Evolutionary conservation across 805 yeast genomes (phyloP).

Genomic region (Saccharomycopsis oosterbeekiorum): DNA sequence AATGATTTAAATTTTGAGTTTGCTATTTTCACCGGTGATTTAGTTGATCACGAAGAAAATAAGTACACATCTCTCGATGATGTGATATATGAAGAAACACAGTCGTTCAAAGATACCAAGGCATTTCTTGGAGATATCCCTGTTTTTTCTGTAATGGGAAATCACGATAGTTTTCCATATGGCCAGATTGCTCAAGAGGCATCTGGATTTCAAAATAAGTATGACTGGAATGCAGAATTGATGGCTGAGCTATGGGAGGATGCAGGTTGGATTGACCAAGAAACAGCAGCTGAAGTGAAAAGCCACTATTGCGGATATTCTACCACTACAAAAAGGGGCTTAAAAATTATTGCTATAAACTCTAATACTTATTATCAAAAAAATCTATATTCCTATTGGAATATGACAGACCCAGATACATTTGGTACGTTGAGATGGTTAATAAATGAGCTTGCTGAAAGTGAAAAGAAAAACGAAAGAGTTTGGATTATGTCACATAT

Average conservation of each 20-base stretch:
- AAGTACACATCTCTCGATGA: constrained; percentile 35
- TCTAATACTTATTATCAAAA: constrained; percentile 59
- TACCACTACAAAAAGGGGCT: constrained; percentile 40
- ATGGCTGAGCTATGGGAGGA: constrained; percentile 41
- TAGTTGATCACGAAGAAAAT: constrained; percentile 56
- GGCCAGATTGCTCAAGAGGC: constrained; percentile 53
- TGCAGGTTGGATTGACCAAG: constrained; percentile 34
- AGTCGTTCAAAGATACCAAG: constrained; percentile 44
- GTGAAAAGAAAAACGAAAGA: constrained; percentile 47
- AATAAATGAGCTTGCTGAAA: constrained; percentile 49
- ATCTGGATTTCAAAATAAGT: constrained; percentile 32
- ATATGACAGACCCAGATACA: constrained; percentile 44
- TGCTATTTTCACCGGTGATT: constrained; percentile 63
- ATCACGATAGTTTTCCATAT: constrained; percentile 66
- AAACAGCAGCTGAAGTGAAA: constrained; percentile 27
- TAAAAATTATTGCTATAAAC: constrained; percentile 53
- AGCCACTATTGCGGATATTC: constrained; percentile 57
- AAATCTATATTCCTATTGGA: constrained; percentile 48
- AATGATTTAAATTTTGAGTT: constrained; percentile 40
- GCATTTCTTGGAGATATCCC: constrained; percentile 39
- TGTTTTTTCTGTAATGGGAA: constrained; percentile 54
- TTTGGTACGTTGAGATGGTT: constrained; percentile 57
- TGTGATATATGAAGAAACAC: constrained; percentile 44
- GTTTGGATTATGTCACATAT: constrained; percentile 72
- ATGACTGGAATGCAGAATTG: constrained; percentile 37